Base-by-base conservation (phyloP, 2,329 filamentous ascomycete species). In the Talaromyces atroroseus region DNA sequence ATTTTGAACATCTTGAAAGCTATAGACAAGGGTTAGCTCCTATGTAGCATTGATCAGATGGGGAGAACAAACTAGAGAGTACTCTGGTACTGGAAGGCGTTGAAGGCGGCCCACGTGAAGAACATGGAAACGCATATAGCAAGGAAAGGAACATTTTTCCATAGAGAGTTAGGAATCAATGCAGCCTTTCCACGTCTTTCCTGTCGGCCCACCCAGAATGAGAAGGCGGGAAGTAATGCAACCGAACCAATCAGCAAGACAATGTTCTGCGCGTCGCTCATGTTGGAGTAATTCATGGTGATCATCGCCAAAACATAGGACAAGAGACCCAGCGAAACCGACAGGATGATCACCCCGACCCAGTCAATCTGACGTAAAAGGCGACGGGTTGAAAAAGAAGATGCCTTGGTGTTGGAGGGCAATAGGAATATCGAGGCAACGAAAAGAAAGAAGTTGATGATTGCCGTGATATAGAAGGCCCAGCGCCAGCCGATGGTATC, bases 1-100 rank as follows among this genome's bases (percentile, higher is more conserved):
- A 10, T 70, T 58, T 59, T 81, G 79, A 0, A 81, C 66, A 42
- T 79, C 65, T 67, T 81, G 79, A 62, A 80, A 78, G 40, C 26
- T 29, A 29, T 8, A 8, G 26, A 62, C 29, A 20, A 18, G n/a
- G n/a, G 34, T 49, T 29, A 49, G 46, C n/a, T 29, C 23, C 7
- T 29, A 10, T 20, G 6, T 49, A 16, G 18, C 18, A 4, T 42
- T 2, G 14, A 14, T 14, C 12, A n/a, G n/a, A 24, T 6, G 18
- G 11, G 16, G 5, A 18, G 11, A 18, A 34, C 24, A 10, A 32
- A 49, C 48, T 49, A 49, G 26, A 51, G 68, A 7, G 66, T 60
- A 11, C 60, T 65, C 14, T 63, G 48, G 42, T 60, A 66, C 21
- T 68, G 48, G n/a, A 68, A 54, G 1, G 62, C 63, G 44, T 68